Evolutionary conservation across 208 protist species (phyloP).

Genomic region (Wallacemonas sp.): DNA sequence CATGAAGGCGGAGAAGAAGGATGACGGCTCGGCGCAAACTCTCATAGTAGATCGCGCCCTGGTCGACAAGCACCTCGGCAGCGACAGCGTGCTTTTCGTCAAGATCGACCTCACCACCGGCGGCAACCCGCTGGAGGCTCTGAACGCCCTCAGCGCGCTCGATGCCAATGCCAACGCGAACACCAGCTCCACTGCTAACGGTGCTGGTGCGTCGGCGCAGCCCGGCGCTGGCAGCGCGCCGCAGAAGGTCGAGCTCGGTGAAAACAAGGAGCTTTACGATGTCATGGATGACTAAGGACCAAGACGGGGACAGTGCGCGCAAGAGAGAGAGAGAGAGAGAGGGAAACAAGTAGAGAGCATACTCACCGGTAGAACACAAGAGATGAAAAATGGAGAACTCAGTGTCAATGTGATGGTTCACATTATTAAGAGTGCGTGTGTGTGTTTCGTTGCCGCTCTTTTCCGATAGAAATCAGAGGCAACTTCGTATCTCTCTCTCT

Average conservation of each 20-base stretch:
- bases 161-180: constrained; percentile 10
- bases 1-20: constrained; percentile 34
- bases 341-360: constrained; percentile 4
- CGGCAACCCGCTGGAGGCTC: constrained; percentile 60
- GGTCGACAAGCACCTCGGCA: constrained; percentile 36
- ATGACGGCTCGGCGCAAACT: constrained; percentile 41
- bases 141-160: constrained; percentile 27
- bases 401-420: background rate
- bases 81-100: constrained; percentile 41
- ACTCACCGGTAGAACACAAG: background rate
- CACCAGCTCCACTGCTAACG: background rate
- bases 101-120: constrained; percentile 39
- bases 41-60: constrained; percentile 43
- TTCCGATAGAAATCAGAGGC: no score
- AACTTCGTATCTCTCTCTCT: no score
- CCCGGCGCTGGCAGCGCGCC: background rate
- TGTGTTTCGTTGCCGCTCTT: no score
- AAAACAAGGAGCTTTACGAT: constrained; percentile 57
- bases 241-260: constrained; percentile 31
- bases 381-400: background rate
- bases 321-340: constrained; percentile 11
- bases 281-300: constrained; percentile 44
- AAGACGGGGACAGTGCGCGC: no score
- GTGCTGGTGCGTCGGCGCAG: background rate
- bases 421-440: no score